Base-by-base conservation (phyloP, 208 protist species). In the Leishmania tropica region DNA sequence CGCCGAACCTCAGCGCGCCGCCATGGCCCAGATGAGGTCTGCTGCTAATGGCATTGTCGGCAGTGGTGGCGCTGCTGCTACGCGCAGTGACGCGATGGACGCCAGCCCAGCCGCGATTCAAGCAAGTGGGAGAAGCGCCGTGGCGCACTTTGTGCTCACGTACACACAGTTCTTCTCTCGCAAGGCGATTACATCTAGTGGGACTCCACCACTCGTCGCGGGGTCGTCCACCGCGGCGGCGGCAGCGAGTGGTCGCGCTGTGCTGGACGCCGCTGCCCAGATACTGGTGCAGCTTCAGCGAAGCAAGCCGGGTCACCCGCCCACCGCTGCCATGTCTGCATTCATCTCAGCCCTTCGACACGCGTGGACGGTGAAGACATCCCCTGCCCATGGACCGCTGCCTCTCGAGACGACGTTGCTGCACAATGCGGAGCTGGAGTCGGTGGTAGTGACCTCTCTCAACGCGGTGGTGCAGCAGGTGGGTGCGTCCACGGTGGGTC, bases 391-490 rank as follows among this genome's bases (percentile, higher is more conserved):
- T 35, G 45, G 70, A 24, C 13, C 70, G 28, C 45, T 45, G 28
- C 74, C 37, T 67, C 62, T 15, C 31, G 13, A 56, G 28, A 42
- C 15, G 48, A 28, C 31, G 40, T 42, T 40, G 54, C 68, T 56
- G 79, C 70, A 68, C 4, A 37, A 67, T 45, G 51, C 54, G 37
- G 74, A 48, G 45, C 31, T 72, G 74, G 67, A 84, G 40, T 21
- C 78, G 58, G 81, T 85, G 54, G 67, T 90, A 28, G 71, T 84
- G 15, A 76, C 68, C 13, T 77, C 87, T 17, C 35, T 94, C 31
- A 88, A 94, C 75, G 90, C 92, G 1, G 53, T 94, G 37, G 78
- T 89, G 53, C 86, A 94, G 76, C 89, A 93, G 78, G 82, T 96
- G 13, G 79, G 83, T n/a, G 60, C 83, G 75, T 88, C 88, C 13